A percentile compares a stretch with the other conserved stretches of the same genome.
Conservation (phyloP, 2,329 filamentous ascomycete genomes). For the Colletotrichum orchidophilum region DNA sequence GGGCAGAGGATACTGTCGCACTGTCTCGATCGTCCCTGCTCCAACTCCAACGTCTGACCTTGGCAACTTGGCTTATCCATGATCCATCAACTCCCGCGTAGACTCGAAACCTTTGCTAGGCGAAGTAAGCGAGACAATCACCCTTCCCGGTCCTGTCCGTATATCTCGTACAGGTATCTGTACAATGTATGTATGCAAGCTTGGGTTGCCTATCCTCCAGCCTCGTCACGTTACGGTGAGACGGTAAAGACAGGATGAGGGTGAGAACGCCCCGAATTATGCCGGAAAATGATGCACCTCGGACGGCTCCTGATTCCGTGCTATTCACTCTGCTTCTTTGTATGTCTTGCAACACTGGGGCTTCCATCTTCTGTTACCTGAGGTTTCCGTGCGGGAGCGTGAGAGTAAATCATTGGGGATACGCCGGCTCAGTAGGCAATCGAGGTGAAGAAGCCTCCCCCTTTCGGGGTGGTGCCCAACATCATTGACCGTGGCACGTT, state of each 20-base stretch:
- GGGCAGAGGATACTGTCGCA: slow-evolving; percentile 1
- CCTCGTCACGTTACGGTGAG: too few relatives aligned
- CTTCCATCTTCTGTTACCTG: too few relatives aligned
- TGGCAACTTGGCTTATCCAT: background rate
- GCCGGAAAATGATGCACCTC: slow-evolving; percentile 9
- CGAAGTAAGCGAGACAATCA: too few relatives aligned
- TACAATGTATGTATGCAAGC: background rate
- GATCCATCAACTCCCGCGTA: background rate
- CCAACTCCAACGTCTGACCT: background rate
- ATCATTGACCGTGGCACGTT: too few relatives aligned
- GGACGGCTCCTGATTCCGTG: background rate
- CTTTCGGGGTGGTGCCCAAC: too few relatives aligned
- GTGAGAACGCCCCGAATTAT: slow-evolving; percentile 10
- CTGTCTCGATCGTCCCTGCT: background rate
- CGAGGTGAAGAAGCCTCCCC: too few relatives aligned
- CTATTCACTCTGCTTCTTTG: background rate
- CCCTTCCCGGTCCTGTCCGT: background rate
- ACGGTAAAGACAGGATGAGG: background rate
- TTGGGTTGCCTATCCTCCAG: background rate
- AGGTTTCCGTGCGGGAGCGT: too few relatives aligned
- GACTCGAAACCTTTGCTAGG: background rate
- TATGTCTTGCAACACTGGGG: background rate
- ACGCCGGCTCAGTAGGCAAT: too few relatives aligned
- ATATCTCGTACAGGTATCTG: background rate
- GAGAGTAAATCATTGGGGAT: too few relatives aligned